Base-by-base conservation (phyloP, 225 moss, liverwort and hornwort species). In the Marchantia polymorpha region DNA sequence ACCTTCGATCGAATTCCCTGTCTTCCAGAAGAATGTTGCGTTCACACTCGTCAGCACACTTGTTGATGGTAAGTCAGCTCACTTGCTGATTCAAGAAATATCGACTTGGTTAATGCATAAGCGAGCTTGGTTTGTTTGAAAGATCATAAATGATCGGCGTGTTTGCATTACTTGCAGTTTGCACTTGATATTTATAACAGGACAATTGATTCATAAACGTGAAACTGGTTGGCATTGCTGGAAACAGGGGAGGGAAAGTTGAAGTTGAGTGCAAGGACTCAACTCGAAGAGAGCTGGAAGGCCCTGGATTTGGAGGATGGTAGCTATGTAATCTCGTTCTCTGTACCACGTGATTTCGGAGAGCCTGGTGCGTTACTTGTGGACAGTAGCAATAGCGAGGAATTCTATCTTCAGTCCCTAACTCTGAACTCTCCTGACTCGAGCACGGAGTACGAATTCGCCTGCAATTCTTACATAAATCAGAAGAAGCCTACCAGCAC, bases 361-460 rank as follows among this genome's bases (percentile, higher is more conserved):
- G 86, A 86, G 25, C 89, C 89, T 7, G 87, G 83, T 13, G 91
- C 84, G 23, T 76, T 91, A 50, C 0, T 88, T 14, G 91, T 91
- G 31, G 46, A 13, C 7, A 91, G 89, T 52, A 53, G 80, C 22
- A 89, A 91, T 52, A 83, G 85, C 15, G 85, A 87, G 74, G 89
- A 91, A 68, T 89, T 91, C 70, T 83, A 89, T 1, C 22, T 89
- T 31, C 85, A 85, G 79, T 77, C 70, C 5, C 86, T 91, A 69
- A 79, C 64, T 0, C 63, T 91, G 6, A 82, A 77, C 8, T 74
- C 87, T 13, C 82, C 82, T 71, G 80, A 65, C 11, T n/a, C 22
- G 27, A 31, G 13, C 39, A 12, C 2, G 1, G 9, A 1, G 39
- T 30, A 30, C 9, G 56, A 56, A 56, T 56, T 56, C 56, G 1